Percentiles rank a stretch among this genome's conserved stretches.
phyloP scores from a whole-genome alignment of 2,329 filamentous ascomycete genomes.

The Samsoniella hepiali region DNA sequence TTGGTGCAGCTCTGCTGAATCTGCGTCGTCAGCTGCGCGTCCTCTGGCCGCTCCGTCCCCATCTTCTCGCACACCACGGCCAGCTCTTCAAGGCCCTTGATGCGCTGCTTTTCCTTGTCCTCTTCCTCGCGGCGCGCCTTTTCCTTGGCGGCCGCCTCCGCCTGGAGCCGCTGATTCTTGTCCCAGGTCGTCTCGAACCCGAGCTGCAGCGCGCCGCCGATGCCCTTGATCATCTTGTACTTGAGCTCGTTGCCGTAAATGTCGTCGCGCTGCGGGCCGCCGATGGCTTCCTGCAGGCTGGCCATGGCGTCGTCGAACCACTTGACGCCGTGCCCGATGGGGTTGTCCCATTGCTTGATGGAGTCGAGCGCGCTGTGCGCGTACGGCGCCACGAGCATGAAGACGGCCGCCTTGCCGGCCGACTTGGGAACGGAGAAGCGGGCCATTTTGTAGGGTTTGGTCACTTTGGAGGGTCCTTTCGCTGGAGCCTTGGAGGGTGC shows the following conservation, averaged over 20 bases:
- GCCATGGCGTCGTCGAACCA: constrained; percentile 11
- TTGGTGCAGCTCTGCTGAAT: neutral
- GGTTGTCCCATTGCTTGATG: constrained; percentile 5
- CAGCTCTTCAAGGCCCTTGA: neutral
- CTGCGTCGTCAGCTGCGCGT: neutral
- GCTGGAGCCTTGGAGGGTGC: neutral
- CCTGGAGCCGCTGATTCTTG: neutral
- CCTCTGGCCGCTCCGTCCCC: neutral
- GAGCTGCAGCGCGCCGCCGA: neutral
- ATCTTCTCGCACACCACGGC: neutral
- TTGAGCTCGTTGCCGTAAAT: constrained; percentile 11
- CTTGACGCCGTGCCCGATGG: constrained; percentile 7
- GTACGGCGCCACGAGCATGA: neutral
- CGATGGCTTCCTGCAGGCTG: constrained; percentile 10
- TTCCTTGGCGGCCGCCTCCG: neutral
- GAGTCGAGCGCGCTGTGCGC: neutral
- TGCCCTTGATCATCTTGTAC: neutral
- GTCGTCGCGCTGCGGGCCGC: constrained; percentile 6
- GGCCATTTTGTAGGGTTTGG: neutral
- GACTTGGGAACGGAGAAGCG: neutral
- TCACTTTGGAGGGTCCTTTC: neutral
- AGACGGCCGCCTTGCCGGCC: neutral
- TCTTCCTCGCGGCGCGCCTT: neutral
- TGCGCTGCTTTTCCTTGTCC: neutral
- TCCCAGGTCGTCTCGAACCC: neutral